These are phyloP conservation scores for Kwoniella sp. DNA, from an alignment of 768 basidiomycete species.

Conservation along the genomic window DNA sequence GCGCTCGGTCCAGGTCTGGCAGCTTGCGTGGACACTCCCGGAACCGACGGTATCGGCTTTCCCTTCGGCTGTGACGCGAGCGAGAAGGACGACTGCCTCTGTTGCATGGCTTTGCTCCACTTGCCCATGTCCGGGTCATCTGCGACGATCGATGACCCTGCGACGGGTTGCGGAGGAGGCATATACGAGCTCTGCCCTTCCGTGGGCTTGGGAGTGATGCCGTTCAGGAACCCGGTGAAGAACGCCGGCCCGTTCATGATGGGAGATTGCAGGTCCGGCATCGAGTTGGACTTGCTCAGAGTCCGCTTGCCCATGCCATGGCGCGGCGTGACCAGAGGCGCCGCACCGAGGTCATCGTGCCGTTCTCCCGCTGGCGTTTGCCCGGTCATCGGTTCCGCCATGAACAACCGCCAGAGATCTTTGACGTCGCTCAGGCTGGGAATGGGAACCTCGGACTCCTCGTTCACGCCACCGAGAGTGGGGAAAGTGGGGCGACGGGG, in stretches of 20 bases:
- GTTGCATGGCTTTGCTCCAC: slow-evolving; percentile 36
- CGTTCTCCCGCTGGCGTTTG: slow-evolving; percentile 18
- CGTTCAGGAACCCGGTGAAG: slow-evolving; percentile 18
- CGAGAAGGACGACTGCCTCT: slow-evolving; percentile 25
- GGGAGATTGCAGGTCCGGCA: slow-evolving; percentile 42
- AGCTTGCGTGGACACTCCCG: background rate
- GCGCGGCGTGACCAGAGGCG: slow-evolving; percentile 20
- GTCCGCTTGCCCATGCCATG: slow-evolving; percentile 30
- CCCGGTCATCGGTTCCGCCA: slow-evolving; percentile 39
- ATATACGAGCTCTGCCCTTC: slow-evolving; percentile 18
- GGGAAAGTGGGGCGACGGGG: slow-evolving; percentile 23
- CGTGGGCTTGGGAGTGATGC: slow-evolving; percentile 18
- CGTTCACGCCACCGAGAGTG: slow-evolving; percentile 1
- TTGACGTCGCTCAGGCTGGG: slow-evolving; percentile 43
- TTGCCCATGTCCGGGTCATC: slow-evolving; percentile 14
- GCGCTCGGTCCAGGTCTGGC: slow-evolving; percentile 35
- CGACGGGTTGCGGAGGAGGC: slow-evolving; percentile 6
- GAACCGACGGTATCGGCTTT: background rate
- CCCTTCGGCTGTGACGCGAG: slow-evolving; percentile 21
- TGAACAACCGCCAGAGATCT: slow-evolving; percentile 46
- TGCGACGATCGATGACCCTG: background rate
- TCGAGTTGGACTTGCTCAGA: slow-evolving; percentile 41
- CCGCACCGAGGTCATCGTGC: background rate
- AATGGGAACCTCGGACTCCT: slow-evolving; percentile 9
- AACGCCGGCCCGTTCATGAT: slow-evolving; percentile 10